phyloP scores from a whole-genome alignment of 148 eudicot species.

The Chenopodium formosanum region DNA sequence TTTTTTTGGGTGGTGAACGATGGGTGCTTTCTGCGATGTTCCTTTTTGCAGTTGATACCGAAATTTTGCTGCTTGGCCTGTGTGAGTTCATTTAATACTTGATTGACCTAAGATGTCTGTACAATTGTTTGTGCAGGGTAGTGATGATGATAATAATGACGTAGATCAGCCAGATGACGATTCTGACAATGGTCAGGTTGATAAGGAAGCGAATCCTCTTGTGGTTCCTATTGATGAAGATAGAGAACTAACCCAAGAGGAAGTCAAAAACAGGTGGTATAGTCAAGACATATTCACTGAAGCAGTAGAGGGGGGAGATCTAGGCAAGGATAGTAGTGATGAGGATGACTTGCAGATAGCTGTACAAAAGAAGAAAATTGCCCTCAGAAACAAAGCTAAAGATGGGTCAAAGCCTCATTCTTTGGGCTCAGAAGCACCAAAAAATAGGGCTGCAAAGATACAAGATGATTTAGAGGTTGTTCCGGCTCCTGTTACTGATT shows the following conservation, averaged over 20 bases:
- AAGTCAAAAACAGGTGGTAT: constrained; percentile 64
- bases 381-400: constrained; percentile 26
- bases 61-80: neutral
- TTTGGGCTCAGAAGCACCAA: constrained; percentile 3
- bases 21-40: neutral
- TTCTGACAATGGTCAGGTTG: constrained; percentile 63
- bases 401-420: constrained; percentile 18
- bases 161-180: constrained; percentile 48
- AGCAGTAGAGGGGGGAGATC: constrained; percentile 49
- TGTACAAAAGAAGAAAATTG: constrained; percentile 24
- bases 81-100: neutral
- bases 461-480: constrained; percentile 85
- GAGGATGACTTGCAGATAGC: constrained; percentile 74
- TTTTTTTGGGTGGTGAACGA: neutral
- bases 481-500: constrained; percentile 76
- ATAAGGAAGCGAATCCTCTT: constrained; percentile 75
- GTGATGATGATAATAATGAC: constrained; percentile 36
- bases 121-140: constrained; percentile 19
- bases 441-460: constrained; percentile 35
- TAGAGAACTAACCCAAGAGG: constrained; percentile 57
- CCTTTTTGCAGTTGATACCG: neutral
- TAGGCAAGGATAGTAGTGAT: constrained; percentile 48
- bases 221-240: constrained; percentile 59
- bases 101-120: neutral
- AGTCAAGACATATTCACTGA: constrained; percentile 74